phyloP scores from a whole-genome alignment of 202 grass and related monocot genomes.

The Musa balbisiana region DNA sequence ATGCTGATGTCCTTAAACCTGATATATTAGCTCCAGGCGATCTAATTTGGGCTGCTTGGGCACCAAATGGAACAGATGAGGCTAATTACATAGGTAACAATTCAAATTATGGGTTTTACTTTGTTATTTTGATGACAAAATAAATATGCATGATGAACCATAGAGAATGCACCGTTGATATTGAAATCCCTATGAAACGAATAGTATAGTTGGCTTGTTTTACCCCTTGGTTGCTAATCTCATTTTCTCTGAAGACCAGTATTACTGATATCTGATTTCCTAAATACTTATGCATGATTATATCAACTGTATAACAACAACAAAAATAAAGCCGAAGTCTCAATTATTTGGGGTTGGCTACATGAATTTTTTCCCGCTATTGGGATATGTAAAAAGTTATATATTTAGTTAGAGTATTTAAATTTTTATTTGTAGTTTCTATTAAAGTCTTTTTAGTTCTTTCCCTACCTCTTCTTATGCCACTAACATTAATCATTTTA shows the following conservation, averaged over 20 bases:
- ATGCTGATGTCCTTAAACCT: constrained; percentile 93
- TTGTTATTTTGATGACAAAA: neutral
- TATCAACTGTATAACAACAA: no score
- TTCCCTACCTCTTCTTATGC: no score
- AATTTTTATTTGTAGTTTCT: no score
- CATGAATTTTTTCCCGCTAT: no score
- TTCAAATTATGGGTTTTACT: neutral
- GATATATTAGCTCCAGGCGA: constrained; percentile 91
- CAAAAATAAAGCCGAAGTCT: no score
- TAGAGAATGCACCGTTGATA: neutral
- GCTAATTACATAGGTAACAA: constrained; percentile 66
- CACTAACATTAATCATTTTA: no score
- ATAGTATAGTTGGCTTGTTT: neutral
- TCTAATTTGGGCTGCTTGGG: constrained; percentile 95
- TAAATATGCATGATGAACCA: no score
- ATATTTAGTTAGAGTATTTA: no score
- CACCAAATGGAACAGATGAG: constrained; percentile 94
- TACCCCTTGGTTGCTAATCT: neutral
- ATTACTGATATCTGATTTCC: neutral
- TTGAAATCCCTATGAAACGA: neutral
- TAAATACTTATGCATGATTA: no score
- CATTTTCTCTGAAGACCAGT: neutral
- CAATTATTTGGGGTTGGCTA: no score
- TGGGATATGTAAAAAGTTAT: no score
- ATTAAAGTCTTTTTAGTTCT: no score